phyloP scores from a whole-genome alignment of 2,329 filamentous ascomycete genomes.

The Penicillium freii region DNA sequence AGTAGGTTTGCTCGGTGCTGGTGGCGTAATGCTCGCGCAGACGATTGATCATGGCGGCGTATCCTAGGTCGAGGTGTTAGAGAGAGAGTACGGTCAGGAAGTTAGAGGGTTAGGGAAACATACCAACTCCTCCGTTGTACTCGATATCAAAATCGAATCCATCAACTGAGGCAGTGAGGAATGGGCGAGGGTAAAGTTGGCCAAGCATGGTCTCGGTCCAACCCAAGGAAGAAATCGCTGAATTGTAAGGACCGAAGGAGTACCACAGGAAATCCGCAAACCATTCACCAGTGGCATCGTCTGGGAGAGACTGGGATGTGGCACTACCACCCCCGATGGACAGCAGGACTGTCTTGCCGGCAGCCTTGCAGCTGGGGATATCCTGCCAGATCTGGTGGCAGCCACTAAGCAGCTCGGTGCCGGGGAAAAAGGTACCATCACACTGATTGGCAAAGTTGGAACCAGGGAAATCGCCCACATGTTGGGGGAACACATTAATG shows the following conservation, averaged over 20 bases:
- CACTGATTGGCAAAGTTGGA: conserved; percentile 60
- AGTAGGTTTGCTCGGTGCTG: conserved; percentile 42
- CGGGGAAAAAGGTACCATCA: conserved; percentile 39
- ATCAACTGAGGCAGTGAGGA: conserved; percentile 48
- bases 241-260: conserved; percentile 48
- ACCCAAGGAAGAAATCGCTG: conserved; percentile 27
- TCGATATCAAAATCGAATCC: conserved; percentile 55
- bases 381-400: conserved; percentile 48
- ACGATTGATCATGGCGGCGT: conserved; percentile 49
- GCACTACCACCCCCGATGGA: conserved; percentile 49
- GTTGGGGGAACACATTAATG: conserved; percentile 53
- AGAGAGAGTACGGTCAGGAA: background rate
- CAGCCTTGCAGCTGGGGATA: conserved; percentile 40
- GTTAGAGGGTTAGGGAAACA: conserved; percentile 1
- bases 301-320: conserved; percentile 45
- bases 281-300: conserved; percentile 36
- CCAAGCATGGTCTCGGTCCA: conserved; percentile 5
- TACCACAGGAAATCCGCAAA: conserved; percentile 53
- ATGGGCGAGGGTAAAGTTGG: conserved; percentile 43
- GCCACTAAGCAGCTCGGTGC: conserved; percentile 43
- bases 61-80: conserved; percentile 33
- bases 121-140: conserved; percentile 32
- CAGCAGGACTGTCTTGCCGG: conserved; percentile 47
- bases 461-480: conserved; percentile 48
- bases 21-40: conserved; percentile 44